These are phyloP conservation scores for Trichocladium uniseriatum DNA, from an alignment of 495 filamentous ascomycete genomes.

Conservation along the genomic window DNA sequence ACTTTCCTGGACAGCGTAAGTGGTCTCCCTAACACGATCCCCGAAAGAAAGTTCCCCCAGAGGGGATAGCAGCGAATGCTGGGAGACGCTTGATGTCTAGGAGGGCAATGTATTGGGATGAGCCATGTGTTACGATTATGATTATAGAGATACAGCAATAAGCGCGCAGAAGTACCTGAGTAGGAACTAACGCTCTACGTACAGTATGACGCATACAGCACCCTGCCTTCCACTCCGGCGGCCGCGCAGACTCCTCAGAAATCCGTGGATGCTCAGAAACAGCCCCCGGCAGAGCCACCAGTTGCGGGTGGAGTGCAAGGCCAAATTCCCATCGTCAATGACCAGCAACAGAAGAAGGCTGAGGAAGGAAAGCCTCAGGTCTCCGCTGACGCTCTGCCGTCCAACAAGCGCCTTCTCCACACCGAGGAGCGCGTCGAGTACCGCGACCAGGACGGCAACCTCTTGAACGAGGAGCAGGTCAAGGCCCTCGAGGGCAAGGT, in stretches of 20 bases:
- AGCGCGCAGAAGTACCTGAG: neutral
- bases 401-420: slow-evolving; percentile 47
- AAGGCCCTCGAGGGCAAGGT: slow-evolving; percentile 81
- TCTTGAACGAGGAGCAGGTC: slow-evolving; percentile 76
- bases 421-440: slow-evolving; percentile 86
- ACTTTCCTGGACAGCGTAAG: slow-evolving; percentile 83
- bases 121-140: neutral
- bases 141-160: neutral
- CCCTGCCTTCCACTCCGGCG: slow-evolving; percentile 22
- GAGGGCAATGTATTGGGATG: neutral
- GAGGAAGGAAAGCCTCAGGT: slow-evolving; percentile 22
- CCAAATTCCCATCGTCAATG: slow-evolving; percentile 17
- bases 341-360: slow-evolving; percentile 2
- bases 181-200: slow-evolving; percentile 4
- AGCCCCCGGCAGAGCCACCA: slow-evolving; percentile 14
- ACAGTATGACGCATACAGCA: slow-evolving; percentile 37
- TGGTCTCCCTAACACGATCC: slow-evolving; percentile 29
- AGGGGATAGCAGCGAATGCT: too few species aligned
- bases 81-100: too few species aligned
- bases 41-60: slow-evolving; percentile 24
- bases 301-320: slow-evolving; percentile 11
- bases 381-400: slow-evolving; percentile 35
- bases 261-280: slow-evolving; percentile 19
- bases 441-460: slow-evolving; percentile 85
- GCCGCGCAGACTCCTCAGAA: slow-evolving; percentile 26